phyloP scores from a whole-genome alignment of 1,139 yeast genomes.

The Nakaseomyces kungkrabaensis region DNA sequence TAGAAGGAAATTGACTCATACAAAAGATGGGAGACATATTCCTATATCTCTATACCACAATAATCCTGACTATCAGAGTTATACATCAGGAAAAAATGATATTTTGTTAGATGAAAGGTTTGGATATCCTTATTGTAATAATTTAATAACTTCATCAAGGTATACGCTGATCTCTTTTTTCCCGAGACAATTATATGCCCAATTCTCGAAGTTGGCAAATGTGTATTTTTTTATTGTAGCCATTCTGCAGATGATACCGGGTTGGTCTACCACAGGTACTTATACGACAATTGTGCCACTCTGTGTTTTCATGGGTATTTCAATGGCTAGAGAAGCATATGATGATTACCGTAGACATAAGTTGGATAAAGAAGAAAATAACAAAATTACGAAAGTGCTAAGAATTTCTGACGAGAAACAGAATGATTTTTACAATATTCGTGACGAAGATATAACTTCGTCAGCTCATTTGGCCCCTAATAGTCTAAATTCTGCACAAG shows the following conservation, averaged over 20 bases:
- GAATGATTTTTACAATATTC: constrained; percentile 2
- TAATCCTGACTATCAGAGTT: constrained; percentile 14
- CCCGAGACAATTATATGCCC: constrained; percentile 83
- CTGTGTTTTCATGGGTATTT: constrained; percentile 75
- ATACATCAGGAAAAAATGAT: constrained; percentile 15
- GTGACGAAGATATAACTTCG: neutral
- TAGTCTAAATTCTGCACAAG: neutral
- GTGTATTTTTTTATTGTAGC: constrained; percentile 79
- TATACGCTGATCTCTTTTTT: constrained; percentile 73
- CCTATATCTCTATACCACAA: constrained; percentile 45
- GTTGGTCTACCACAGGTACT: constrained; percentile 97
- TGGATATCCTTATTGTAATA: constrained; percentile 51
- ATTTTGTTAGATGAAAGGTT: constrained; percentile 53
- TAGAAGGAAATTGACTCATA: constrained; percentile 26
- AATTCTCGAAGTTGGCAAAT: constrained; percentile 87
- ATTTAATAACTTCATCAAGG: constrained; percentile 75
- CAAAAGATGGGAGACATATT: constrained; percentile 65
- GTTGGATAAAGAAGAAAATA: constrained; percentile 79
- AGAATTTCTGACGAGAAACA: constrained; percentile 2
- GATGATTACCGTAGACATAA: constrained; percentile 87
- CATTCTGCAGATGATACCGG: constrained; percentile 88
- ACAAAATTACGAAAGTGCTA: constrained; percentile 32
- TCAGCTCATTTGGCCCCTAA: neutral
- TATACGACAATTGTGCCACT: constrained; percentile 89
- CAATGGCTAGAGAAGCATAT: constrained; percentile 85